Percentiles rank a stretch among this genome's conserved stretches.
Evolutionary conservation across 2,329 filamentous ascomycete genomes (phyloP).

Genomic region (Calonectria crousiana): DNA sequence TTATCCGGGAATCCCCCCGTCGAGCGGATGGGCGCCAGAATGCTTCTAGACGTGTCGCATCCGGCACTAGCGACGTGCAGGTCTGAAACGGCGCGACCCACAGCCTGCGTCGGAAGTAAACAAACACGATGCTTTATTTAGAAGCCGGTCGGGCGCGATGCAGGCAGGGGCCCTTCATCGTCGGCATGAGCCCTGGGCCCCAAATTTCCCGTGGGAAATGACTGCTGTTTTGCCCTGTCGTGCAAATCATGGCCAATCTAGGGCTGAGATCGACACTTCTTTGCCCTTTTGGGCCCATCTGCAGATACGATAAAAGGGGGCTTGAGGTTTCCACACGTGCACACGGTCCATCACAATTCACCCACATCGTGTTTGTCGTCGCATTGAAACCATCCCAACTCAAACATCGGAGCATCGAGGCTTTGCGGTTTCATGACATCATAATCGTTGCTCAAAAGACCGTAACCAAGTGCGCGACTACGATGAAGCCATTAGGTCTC

Average conservation of each 20-base stretch:
- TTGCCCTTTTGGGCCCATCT: neutral
- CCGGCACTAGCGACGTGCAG: neutral
- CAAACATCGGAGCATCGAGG: neutral
- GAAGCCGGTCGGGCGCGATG: neutral
- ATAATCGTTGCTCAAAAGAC: neutral
- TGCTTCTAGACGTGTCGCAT: neutral
- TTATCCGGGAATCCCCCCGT: neutral
- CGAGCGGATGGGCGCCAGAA: neutral
- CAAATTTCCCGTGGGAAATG: neutral
- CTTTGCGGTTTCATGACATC: neutral
- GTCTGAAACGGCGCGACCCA: neutral
- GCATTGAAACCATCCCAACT: neutral
- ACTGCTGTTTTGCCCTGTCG: neutral
- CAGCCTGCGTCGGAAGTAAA: neutral
- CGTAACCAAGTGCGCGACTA: neutral
- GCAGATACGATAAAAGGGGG: neutral
- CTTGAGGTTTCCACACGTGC: neutral
- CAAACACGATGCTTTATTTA: neutral
- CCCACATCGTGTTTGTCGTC: neutral
- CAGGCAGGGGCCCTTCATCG: neutral
- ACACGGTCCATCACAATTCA: neutral
- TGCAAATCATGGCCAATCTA: neutral
- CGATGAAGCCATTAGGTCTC: neutral
- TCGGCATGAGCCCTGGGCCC: neutral
- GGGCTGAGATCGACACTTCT: neutral